These are phyloP conservation scores for Alternaria rosae DNA, from an alignment of 2,329 filamentous ascomycete species.

Conservation along the genomic window DNA sequence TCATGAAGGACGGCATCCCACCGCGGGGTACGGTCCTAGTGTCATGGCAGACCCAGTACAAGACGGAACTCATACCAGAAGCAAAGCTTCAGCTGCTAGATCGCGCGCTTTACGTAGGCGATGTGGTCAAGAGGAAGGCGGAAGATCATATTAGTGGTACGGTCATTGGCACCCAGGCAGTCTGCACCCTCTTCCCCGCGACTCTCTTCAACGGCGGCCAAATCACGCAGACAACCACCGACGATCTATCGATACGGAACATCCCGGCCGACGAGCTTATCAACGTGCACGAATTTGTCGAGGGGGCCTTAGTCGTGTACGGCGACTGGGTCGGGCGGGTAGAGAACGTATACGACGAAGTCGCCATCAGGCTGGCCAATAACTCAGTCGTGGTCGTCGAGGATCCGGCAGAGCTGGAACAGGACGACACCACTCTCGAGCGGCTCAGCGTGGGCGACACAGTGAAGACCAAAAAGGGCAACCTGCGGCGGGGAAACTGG, in stretches of 20 bases:
- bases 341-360: conserved; percentile 57
- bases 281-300: conserved; percentile 55
- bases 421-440: conserved; percentile 46
- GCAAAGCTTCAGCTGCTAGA: conserved; percentile 60
- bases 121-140: conserved; percentile 60
- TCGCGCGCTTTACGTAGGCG: conserved; percentile 62
- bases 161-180: conserved; percentile 58
- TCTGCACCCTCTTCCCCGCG: conserved; percentile 55
- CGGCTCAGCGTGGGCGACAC: conserved; percentile 58
- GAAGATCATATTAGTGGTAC: conserved; percentile 62
- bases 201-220: conserved; percentile 35
- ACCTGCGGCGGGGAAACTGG: conserved; percentile 62
- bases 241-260: conserved; percentile 48
- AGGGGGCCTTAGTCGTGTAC: conserved; percentile 63
- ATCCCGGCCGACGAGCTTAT: conserved; percentile 57
- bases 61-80: conserved; percentile 51
- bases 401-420: conserved; percentile 53
- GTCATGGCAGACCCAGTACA: conserved; percentile 54
- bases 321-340: conserved; percentile 65
- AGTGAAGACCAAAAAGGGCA: conserved; percentile 60
- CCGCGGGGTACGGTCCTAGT: conserved; percentile 62
- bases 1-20: conserved; percentile 56
- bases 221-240: conserved; percentile 31
- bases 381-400: conserved; percentile 62
- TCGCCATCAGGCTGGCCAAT: conserved; percentile 61